Evolutionary conservation across 495 filamentous ascomycete genomes (phyloP).

Genomic region (Chaetomium fimeti): DNA sequence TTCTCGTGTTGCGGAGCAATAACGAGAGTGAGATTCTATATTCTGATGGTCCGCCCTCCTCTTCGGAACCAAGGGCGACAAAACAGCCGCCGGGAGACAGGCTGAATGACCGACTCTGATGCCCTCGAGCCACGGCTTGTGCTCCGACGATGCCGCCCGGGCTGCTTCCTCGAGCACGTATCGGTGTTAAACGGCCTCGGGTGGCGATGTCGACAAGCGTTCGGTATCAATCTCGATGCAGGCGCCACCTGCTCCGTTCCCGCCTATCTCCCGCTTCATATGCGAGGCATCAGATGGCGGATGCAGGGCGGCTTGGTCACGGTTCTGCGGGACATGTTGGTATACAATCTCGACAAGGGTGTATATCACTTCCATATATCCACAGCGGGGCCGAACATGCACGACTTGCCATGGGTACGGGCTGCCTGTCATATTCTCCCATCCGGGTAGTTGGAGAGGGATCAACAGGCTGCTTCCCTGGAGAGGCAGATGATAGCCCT

Average conservation of each 20-base stretch:
- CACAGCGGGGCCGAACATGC: not conserved
- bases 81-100: conserved; percentile 12
- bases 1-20: conserved; percentile 1
- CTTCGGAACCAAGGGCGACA: not conserved
- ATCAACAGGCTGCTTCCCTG: not conserved
- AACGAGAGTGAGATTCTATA: not conserved
- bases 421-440: not conserved
- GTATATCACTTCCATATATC: conserved; percentile 1
- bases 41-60: not conserved
- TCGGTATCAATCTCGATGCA: not conserved
- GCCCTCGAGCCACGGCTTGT: not conserved
- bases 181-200: not conserved
- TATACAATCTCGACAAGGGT: not conserved
- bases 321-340: not conserved
- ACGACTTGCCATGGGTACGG: not conserved
- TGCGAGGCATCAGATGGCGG: not conserved
- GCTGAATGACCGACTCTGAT: not conserved
- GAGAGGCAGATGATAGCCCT: not conserved
- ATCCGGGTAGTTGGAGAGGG: not conserved
- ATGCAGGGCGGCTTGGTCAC: conserved; percentile 16
- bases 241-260: conserved; percentile 11
- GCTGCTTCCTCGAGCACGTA: not conserved
- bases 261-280: not conserved
- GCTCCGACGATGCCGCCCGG: not conserved
- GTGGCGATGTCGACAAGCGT: not conserved